These are phyloP conservation scores for Hyaloraphidium curvatum DNA, from an alignment of 192 early-diverging fungal genomes.

Conservation along the genomic window DNA sequence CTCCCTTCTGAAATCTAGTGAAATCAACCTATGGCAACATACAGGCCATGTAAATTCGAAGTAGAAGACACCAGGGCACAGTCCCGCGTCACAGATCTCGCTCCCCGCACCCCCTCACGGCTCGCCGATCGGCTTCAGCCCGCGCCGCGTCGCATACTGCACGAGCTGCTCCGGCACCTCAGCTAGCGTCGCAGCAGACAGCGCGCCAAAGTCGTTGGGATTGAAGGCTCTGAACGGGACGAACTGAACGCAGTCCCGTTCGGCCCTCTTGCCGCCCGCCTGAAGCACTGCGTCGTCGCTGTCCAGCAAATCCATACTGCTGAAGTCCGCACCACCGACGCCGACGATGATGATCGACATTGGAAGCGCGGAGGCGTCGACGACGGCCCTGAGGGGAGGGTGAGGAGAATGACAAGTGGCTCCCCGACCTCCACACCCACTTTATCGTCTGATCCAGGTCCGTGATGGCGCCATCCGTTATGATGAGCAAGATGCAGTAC, in stretches of 20 bases:
- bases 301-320: conserved; percentile 27
- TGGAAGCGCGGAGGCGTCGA: conserved; percentile 17
- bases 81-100: too few relatives aligned
- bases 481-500: background rate
- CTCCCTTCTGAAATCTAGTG: too few relatives aligned
- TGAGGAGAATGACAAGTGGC: too few relatives aligned
- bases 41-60: too few relatives aligned
- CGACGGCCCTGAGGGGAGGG: conserved; percentile 19
- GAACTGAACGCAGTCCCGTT: conserved; percentile 36
- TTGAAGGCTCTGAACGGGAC: conserved; percentile 24
- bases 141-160: too few relatives aligned
- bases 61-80: too few relatives aligned
- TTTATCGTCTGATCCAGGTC: conserved; percentile 22
- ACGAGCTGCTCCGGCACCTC: conserved; percentile 36
- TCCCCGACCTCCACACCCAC: too few relatives aligned
- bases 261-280: conserved; percentile 7
- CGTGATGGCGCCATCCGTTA: conserved; percentile 5
- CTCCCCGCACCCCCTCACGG: too few relatives aligned
- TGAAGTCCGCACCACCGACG: conserved; percentile 28
- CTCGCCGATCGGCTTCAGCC: too few relatives aligned
- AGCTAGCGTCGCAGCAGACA: conserved; percentile 16
- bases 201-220: too few relatives aligned
- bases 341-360: conserved; percentile 36
- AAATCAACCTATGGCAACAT: too few relatives aligned
- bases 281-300: conserved; percentile 16